These are phyloP conservation scores for Rosa lucieae DNA, from an alignment of 306 rosid species.

Conservation along the genomic window DNA sequence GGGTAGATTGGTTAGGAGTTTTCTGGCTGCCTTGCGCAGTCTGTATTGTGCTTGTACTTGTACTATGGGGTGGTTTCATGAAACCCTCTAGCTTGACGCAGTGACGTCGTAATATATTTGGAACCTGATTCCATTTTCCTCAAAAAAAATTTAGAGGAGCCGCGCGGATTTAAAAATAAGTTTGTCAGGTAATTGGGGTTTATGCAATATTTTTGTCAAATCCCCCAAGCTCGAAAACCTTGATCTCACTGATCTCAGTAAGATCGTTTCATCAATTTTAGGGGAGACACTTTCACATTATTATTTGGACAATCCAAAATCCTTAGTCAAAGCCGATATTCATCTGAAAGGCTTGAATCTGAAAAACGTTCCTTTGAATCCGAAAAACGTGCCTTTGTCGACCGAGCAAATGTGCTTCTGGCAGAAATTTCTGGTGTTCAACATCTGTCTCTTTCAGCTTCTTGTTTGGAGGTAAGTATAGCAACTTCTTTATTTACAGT, in stretches of 20 bases:
- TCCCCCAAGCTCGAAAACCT: not conserved
- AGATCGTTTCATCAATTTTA: not conserved
- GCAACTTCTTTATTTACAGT: not conserved
- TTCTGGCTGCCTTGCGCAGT: no score
- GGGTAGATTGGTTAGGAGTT: no score
- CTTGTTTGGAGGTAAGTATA: not conserved
- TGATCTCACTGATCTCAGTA: not conserved
- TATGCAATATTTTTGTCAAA: not conserved
- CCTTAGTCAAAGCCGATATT: not conserved
- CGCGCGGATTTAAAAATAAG: not conserved
- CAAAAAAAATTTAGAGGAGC: no score
- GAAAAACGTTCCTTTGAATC: no score
- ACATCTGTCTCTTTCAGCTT: not conserved
- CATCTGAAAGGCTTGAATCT: not conserved
- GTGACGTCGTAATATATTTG: no score
- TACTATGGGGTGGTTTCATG: no score
- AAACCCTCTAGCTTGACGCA: no score
- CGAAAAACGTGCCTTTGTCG: not conserved
- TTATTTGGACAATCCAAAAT: not conserved
- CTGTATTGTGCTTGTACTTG: no score
- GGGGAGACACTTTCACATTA: not conserved
- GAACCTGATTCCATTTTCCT: no score
- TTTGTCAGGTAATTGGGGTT: not conserved
- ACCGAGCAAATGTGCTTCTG: not conserved
- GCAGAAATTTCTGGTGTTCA: not conserved